These are phyloP conservation scores for Mariannaea sp. DNA, from an alignment of 2,329 filamentous ascomycete species.

Conservation along the genomic window DNA sequence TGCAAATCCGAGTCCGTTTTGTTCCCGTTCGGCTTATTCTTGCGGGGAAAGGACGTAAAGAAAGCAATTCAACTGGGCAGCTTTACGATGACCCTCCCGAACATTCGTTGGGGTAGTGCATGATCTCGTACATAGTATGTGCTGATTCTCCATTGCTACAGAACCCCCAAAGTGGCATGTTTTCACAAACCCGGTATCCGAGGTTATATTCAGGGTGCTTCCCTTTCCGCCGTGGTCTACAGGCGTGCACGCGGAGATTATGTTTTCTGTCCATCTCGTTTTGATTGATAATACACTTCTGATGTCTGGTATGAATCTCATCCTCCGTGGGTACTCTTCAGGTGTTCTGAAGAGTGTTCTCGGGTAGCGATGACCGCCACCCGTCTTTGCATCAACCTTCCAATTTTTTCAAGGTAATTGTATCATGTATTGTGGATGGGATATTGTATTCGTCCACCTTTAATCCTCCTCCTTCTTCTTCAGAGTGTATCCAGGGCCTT, in stretches of 20 bases:
- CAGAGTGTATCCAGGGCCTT: slow-evolving; percentile 17
- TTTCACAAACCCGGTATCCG: slow-evolving; percentile 3
- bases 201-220: slow-evolving; percentile 10
- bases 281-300: neutral
- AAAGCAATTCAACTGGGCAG: slow-evolving; percentile 2
- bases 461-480: neutral
- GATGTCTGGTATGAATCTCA: too few species aligned
- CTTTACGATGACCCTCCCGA: neutral
- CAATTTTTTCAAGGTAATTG: too few species aligned
- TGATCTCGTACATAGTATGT: slow-evolving; percentile 4
- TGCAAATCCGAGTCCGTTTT: slow-evolving; percentile 3
- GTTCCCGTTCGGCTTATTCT: neutral
- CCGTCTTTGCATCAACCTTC: too few species aligned
- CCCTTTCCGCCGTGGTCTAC: slow-evolving; percentile 5
- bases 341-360: too few species aligned
- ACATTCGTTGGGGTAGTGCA: slow-evolving; percentile 1
- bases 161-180: slow-evolving; percentile 10
- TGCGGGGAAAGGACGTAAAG: neutral
- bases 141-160: neutral
- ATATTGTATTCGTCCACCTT: too few species aligned
- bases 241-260: too few species aligned
- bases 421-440: too few species aligned
- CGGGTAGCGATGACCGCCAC: too few species aligned
- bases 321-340: too few species aligned
- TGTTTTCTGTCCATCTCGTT: too few species aligned